These are phyloP conservation scores for Arabidopsis suecica DNA, from an alignment of 345 rosid species.

Conservation along the genomic window DNA sequence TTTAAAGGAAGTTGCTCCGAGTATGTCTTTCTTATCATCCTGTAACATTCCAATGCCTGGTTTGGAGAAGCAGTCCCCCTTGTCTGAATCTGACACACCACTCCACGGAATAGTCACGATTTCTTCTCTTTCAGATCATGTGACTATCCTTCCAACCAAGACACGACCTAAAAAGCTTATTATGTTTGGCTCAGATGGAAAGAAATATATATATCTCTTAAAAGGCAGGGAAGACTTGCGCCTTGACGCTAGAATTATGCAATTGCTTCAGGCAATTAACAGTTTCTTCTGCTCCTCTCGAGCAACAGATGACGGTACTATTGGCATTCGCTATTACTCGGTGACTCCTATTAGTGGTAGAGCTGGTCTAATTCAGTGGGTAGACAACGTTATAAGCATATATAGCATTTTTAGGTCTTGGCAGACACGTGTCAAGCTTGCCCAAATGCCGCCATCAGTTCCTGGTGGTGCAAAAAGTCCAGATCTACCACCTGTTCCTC, in stretches of 20 bases:
- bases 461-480: constrained; percentile 58
- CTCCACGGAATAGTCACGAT: constrained; percentile 74
- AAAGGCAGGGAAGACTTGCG: constrained; percentile 98
- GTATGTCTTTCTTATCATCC: constrained; percentile 74
- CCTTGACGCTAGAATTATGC: constrained; percentile 98
- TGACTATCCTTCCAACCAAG: constrained; percentile 81
- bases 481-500: constrained; percentile 77
- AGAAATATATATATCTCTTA: constrained; percentile 75
- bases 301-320: constrained; percentile 55
- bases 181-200: constrained; percentile 91
- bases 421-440: constrained; percentile 82
- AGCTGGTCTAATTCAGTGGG: constrained; percentile 97
- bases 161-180: constrained; percentile 93
- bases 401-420: constrained; percentile 87
- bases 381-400: constrained; percentile 83
- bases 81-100: constrained; percentile 56
- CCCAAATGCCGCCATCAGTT: constrained; percentile 61
- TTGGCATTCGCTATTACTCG: constrained; percentile 78
- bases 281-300: constrained; percentile 66
- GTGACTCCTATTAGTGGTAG: constrained; percentile 95
- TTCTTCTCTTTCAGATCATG: constrained; percentile 73
- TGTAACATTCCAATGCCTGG: constrained; percentile 98
- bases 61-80: constrained; percentile 70
- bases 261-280: constrained; percentile 86
- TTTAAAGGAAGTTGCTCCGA: constrained; percentile 89